Percentiles rank a stretch among this genome's conserved stretches.
Conservation (phyloP, 2,329 filamentous ascomycete species). For the Xylaria polymorpha region DNA sequence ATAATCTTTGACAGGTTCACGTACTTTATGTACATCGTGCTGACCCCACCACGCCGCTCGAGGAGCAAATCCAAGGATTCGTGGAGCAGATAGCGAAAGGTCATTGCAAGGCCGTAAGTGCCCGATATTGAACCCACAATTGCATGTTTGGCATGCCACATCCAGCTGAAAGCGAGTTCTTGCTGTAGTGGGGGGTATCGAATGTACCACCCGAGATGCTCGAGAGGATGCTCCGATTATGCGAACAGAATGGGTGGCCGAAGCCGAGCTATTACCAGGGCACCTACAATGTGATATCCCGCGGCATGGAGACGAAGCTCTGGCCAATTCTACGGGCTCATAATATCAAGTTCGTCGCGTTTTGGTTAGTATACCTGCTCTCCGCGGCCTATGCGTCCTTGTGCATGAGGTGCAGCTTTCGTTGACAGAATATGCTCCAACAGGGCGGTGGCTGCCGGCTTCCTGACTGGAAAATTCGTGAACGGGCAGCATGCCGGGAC, state of each 20-base stretch:
- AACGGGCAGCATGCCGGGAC: conserved; percentile 45
- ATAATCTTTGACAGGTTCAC: conserved; percentile 45
- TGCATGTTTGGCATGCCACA: neutral
- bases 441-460: conserved; percentile 46
- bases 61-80: conserved; percentile 52
- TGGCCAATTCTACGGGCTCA: conserved; percentile 53
- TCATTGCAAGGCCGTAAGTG: conserved; percentile 47
- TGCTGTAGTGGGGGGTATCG: conserved; percentile 53
- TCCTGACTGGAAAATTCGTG: conserved; percentile 51
- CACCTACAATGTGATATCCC: conserved; percentile 53
- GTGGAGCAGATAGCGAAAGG: conserved; percentile 49
- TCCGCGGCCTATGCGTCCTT: too few relatives aligned
- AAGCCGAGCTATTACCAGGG: conserved; percentile 56
- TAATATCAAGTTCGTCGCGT: conserved; percentile 40
- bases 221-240: conserved; percentile 49
- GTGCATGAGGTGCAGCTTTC: neutral
- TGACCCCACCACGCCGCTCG: conserved; percentile 50
- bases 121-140: neutral
- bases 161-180: neutral
- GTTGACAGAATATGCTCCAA: neutral
- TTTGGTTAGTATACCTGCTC: conserved; percentile 28
- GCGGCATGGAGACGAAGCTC: conserved; percentile 51
- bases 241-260: conserved; percentile 50
- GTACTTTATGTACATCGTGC: conserved; percentile 53
- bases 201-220: conserved; percentile 51